Base-by-base conservation (phyloP, 2,329 filamentous ascomycete genomes). In the Lasiodiplodia gonubiensis region DNA sequence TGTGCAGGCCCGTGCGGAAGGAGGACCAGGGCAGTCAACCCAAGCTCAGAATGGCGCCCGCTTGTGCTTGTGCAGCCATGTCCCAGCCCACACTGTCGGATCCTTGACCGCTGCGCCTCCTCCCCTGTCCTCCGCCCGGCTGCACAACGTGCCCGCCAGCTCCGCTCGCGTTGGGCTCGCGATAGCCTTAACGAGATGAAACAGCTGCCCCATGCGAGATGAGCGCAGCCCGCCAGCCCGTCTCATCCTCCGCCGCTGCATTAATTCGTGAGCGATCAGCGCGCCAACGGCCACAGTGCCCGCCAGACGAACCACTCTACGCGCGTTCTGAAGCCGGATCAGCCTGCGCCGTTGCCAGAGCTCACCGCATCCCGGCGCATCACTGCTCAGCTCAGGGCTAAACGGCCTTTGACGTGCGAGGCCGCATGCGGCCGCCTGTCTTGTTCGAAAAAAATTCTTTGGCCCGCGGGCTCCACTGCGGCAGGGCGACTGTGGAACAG, bases 131-230 rank as follows among this genome's bases (percentile, higher is more conserved):
- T 63, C 59, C 59, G 30, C 59, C 53, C 59, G 49, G 59, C 27
- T 63, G 59, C 46, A 37, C 59, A 63, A 64, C 51, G 61, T 64
- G 61, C 60, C 42, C 48, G 59, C 59, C 42, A 21, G 59, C 25
- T n/a, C 51, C 18, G 55, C 37, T 30, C 30, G 39, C 25, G 42
- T 51, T 51, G 59, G 59, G 59, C 59, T 49, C 23, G 59, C 18
- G 46, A 39, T 63, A 63, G 59, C 59, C 59, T 64, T 64, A 54
- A 64, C 61, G 61, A 64, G 61, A 64, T 64, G 61, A 64, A 64
- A 64, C 61, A 53, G 61, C 35, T 64, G 48, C 59, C 59, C 48
- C 61, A 64, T 64, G 61, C 61, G 61, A 64, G 61, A 64, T 64
- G 64, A 55, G 64, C 51, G 64, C 64, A 27, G 52, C 37, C 30